phyloP scores from a whole-genome alignment of 2,329 filamentous ascomycete genomes.

The Cordyceps cateniannulata region DNA sequence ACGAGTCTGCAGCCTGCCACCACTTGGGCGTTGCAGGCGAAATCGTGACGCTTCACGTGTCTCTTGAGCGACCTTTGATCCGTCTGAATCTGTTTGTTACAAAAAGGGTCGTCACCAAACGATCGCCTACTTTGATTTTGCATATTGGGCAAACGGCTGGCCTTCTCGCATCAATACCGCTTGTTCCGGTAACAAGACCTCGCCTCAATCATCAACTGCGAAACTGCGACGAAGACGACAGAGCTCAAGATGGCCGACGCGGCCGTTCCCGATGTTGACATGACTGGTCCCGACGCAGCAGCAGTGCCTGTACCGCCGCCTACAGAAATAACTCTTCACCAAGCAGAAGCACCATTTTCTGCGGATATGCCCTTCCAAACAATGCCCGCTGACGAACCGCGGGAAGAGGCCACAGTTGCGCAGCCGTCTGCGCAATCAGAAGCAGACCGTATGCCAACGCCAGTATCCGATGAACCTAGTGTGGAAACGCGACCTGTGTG shows the following conservation, averaged over 20 bases:
- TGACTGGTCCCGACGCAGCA: neutral
- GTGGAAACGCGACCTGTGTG: conserved; percentile 3
- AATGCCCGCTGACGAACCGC: neutral
- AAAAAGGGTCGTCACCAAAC: neutral
- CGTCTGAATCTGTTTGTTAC: neutral
- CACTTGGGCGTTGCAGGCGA: neutral
- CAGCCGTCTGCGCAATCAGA: neutral
- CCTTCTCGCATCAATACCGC: neutral
- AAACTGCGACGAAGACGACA: neutral
- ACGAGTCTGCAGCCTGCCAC: neutral
- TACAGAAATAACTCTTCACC: neutral
- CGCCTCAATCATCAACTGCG: neutral
- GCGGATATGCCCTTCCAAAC: too few species aligned
- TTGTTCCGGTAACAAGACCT: neutral
- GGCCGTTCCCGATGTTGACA: neutral
- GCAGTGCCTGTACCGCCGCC: neutral
- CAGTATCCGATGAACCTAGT: neutral
- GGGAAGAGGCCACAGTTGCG: neutral
- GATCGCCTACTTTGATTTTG: neutral
- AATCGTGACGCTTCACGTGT: neutral
- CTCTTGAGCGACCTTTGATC: neutral
- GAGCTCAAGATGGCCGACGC: neutral
- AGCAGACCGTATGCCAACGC: conserved; percentile 3
- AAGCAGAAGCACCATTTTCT: neutral
- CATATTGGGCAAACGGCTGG: neutral